phyloP scores from a whole-genome alignment of 495 filamentous ascomycete genomes.

The Pseudevernia furfuracea region DNA sequence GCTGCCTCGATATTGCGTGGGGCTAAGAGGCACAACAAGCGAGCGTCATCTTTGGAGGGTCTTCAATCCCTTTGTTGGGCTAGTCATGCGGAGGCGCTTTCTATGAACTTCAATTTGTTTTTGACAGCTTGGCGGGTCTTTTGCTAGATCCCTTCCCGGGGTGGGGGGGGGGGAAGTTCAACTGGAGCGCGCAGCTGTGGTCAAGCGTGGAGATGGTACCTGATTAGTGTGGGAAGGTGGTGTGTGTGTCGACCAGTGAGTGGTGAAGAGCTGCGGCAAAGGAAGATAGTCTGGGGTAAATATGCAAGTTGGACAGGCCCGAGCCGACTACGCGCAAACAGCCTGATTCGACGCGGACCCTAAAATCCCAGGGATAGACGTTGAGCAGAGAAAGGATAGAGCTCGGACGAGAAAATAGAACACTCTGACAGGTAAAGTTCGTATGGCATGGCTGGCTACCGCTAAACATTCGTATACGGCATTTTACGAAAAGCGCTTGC shows the following conservation, averaged over 20 bases:
- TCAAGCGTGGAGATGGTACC: not conserved
- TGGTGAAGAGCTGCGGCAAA: not conserved
- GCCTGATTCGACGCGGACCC: not conserved
- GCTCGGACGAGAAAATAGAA: not conserved
- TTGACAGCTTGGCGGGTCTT: not conserved
- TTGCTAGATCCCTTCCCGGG: not conserved
- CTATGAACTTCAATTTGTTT: not conserved
- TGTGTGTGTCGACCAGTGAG: not conserved
- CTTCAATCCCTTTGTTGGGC: not conserved
- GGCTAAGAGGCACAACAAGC: not conserved
- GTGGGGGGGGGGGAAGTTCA: not conserved
- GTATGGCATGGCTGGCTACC: not conserved
- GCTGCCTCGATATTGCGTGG: not conserved
- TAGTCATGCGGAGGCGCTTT: not conserved
- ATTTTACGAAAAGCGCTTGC: constrained; percentile 5
- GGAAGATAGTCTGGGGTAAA: constrained; percentile 2
- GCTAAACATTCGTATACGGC: not conserved
- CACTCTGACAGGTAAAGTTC: not conserved
- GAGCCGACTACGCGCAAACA: not conserved
- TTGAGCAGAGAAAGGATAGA: not conserved
- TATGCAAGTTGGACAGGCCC: not conserved
- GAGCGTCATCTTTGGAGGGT: not conserved
- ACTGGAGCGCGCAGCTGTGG: not conserved
- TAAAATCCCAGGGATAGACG: not conserved
- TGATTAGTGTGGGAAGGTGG: not conserved